Evolutionary conservation across 164 flowering plant species (phyloP), one percentile per base, ranked within the genome.

Genomic region (Nymphaea colorata): DNA sequence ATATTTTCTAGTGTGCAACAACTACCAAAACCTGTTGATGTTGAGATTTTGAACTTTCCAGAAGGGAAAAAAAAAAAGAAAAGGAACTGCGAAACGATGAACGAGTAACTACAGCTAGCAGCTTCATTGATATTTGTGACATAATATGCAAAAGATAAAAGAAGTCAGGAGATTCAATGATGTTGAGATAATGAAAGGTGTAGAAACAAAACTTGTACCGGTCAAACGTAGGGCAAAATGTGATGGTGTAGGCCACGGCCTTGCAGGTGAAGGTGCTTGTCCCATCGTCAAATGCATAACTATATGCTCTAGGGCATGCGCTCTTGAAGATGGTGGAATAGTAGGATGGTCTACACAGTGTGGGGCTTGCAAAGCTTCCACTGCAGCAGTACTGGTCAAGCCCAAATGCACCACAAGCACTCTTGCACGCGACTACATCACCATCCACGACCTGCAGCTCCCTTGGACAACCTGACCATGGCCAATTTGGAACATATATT

Each of bases 231-330:
- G 95, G 97, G 72, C 95, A 91, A 53, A 87, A 87, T 41, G 87
- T 81, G 79, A 89, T 81, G 41, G 76, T 45, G 69, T 88, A 91
- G 65, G 87, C 82, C 1, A 90, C 85, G 4, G 73, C 51, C 11
- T 78, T 77, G 65, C 97, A 91, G 16, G 97, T 91, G 76, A 82
- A 91, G 16, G 95, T 91, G 70, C 97, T 89, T 3, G 97, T 87
- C 71, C 75, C 79, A 67, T 90, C 97, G 65, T 90, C 97, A 68
- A 87, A 88, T 44, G 97, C 96, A 70, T 90, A 90, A 76, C 94
- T 86, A 65, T 90, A 90, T 8, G 96, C 75, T 44, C 87, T 77
- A 10, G 96, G 96, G 70, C 96, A 90, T 2, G 84, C 87, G 43
- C 76, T 67, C 74, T 88, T 90, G 64, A 90, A 90, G 60, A 72